A percentile compares a stretch with the other conserved stretches of the same genome.
phyloP scores from a whole-genome alignment of 768 basidiomycete genomes.

The Mycena venus region DNA sequence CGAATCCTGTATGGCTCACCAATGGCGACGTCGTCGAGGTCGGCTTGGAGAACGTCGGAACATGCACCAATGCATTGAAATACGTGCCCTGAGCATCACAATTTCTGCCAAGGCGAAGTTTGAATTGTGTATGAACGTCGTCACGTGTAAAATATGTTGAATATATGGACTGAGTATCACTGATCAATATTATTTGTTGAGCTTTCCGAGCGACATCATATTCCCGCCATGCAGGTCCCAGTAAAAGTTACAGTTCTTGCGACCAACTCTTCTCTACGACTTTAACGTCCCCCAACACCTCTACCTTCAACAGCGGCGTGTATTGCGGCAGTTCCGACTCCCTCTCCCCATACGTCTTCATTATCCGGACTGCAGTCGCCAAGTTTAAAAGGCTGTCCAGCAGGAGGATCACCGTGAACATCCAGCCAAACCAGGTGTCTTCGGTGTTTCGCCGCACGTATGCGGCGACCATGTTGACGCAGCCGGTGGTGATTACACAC shows the following conservation, averaged over 20 bases:
- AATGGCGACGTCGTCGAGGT: constrained; percentile 45
- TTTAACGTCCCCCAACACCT: neutral
- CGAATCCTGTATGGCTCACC: constrained; percentile 39
- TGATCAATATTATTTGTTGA: neutral
- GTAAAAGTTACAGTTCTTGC: neutral
- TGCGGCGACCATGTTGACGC: constrained; percentile 13
- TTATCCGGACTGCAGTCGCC: constrained; percentile 12
- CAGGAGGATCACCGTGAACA: constrained; percentile 8
- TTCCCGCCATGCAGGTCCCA: neutral
- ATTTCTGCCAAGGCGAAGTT: no score
- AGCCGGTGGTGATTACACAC: constrained; percentile 9
- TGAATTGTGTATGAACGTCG: no score
- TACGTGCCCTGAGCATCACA: no score
- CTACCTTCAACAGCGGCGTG: neutral
- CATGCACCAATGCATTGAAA: constrained; percentile 38
- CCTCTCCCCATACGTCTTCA: neutral
- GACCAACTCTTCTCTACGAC: neutral
- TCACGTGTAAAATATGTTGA: neutral
- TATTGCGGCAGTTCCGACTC: neutral
- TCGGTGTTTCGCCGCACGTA: constrained; percentile 13
- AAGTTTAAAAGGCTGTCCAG: constrained; percentile 14
- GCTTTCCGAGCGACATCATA: neutral
- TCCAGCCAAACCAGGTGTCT: constrained; percentile 15
- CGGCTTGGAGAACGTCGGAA: constrained; percentile 42
- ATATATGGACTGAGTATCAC: neutral